phyloP scores from a whole-genome alignment of 1,139 yeast species.

The Sugiyamaella novakii region DNA sequence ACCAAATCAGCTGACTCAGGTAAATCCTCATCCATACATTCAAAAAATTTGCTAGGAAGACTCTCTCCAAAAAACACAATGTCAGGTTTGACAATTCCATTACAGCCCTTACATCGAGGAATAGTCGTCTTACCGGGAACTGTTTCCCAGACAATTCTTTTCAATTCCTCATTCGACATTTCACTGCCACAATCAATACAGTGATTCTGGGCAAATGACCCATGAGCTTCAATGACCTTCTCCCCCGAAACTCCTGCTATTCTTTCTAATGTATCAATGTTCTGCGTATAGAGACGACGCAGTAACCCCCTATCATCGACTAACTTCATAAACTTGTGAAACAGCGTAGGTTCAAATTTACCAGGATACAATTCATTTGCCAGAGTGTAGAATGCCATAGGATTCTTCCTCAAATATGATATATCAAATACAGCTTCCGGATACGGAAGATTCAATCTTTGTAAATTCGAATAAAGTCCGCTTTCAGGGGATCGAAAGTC shows the following conservation, averaged over 20 bases:
- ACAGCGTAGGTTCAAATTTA: slow-evolving; percentile 76
- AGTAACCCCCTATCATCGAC: slow-evolving; percentile 64
- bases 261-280: slow-evolving; percentile 88
- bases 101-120: slow-evolving; percentile 23
- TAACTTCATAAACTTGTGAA: slow-evolving; percentile 69
- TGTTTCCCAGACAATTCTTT: slow-evolving; percentile 45
- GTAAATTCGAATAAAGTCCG: slow-evolving; percentile 82
- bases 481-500: slow-evolving; percentile 92
- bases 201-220: slow-evolving; percentile 82
- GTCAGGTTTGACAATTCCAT: slow-evolving; percentile 84
- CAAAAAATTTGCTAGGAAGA: slow-evolving; percentile 69
- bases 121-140: slow-evolving; percentile 16
- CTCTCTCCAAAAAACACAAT: slow-evolving; percentile 93
- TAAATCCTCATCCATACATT: slow-evolving; percentile 55
- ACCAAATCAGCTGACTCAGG: slow-evolving; percentile 63
- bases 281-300: slow-evolving; percentile 81
- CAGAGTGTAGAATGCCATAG: slow-evolving; percentile 80
- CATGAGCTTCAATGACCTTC: slow-evolving; percentile 86
- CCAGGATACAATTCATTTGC: slow-evolving; percentile 90
- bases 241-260: slow-evolving; percentile 73
- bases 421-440: slow-evolving; percentile 97
- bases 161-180: slow-evolving; percentile 56
- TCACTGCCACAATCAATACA: slow-evolving; percentile 72
- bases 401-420: slow-evolving; percentile 70
- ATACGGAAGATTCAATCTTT: slow-evolving; percentile 73